Percentiles rank a stretch among this genome's conserved stretches.
These are phyloP conservation scores for Arxiozyma heterogenica DNA, from an alignment of 1,139 yeast species.

Conservation along the genomic window DNA sequence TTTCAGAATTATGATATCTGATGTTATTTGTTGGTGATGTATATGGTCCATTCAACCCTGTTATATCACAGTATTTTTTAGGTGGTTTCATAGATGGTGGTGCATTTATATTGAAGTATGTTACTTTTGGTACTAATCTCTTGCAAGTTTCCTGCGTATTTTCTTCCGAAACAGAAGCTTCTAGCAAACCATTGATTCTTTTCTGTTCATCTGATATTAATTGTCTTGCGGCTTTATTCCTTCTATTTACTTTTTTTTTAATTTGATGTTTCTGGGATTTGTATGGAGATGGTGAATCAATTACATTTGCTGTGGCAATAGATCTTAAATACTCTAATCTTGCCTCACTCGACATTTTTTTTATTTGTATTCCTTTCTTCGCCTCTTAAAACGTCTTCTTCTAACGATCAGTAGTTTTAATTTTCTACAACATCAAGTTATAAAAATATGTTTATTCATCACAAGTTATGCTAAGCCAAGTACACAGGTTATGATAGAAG, in stretches of 20 bases:
- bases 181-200: conserved; percentile 26
- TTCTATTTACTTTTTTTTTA: conserved; percentile 42
- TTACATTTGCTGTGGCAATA: conserved; percentile 18
- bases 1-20: conserved; percentile 75
- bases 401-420: too few relatives aligned
- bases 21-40: conserved; percentile 68
- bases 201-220: conserved; percentile 62
- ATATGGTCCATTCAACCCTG: conserved; percentile 77
- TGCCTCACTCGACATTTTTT: conserved; percentile 6
- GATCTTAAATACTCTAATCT: conserved; percentile 22
- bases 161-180: conserved; percentile 3
- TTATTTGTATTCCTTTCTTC: too few relatives aligned
- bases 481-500: too few relatives aligned
- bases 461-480: too few relatives aligned
- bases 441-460: too few relatives aligned
- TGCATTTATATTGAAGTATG: conserved; percentile 60
- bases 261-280: conserved; percentile 30
- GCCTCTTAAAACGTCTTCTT: too few relatives aligned
- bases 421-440: too few relatives aligned
- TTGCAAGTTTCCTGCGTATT: conserved; percentile 7
- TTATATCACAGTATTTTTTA: conserved; percentile 85
- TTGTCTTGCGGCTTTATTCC: conserved; percentile 73
- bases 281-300: conserved; percentile 33
- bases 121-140: conserved; percentile 29
- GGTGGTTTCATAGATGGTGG: conserved; percentile 82